phyloP scores from a whole-genome alignment of 1,139 yeast genomes.

The Saccharomyces hybrid region DNA sequence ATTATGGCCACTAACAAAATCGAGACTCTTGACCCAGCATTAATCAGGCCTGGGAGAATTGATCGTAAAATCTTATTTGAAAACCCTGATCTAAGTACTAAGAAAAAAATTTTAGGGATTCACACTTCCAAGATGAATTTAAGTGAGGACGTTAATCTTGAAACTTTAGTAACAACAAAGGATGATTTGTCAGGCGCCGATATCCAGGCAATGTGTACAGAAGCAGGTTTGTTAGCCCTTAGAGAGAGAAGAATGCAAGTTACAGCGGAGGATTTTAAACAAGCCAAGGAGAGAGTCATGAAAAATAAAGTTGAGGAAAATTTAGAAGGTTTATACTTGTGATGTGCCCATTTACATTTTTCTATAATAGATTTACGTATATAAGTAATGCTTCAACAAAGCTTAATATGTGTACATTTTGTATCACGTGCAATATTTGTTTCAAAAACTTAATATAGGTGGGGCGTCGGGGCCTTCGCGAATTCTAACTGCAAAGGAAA shows the following conservation, averaged over 20 bases:
- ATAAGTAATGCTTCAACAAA: constrained; percentile 17
- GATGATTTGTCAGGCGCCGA: constrained; percentile 98
- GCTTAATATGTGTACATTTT: neutral
- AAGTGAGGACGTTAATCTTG: constrained; percentile 79
- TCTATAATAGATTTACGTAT: constrained; percentile 22
- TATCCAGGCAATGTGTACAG: constrained; percentile 96
- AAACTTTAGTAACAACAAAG: constrained; percentile 81
- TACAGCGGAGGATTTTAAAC: constrained; percentile 86
- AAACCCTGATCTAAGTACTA: constrained; percentile 88
- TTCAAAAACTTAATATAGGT: neutral
- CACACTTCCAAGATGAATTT: constrained; percentile 94
- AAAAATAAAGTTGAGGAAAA: constrained; percentile 97
- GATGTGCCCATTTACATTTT: constrained; percentile 18
- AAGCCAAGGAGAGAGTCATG: constrained; percentile 93
- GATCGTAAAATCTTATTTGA: constrained; percentile 95
- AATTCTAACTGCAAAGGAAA: neutral
- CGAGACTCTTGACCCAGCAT: constrained; percentile 93
- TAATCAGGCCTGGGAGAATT: constrained; percentile 97
- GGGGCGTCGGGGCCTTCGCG: neutral
- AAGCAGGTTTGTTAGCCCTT: constrained; percentile 91
- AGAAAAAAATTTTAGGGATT: constrained; percentile 85
- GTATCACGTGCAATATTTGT: neutral
- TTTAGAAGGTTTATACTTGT: constrained; percentile 88
- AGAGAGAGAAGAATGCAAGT: constrained; percentile 99
- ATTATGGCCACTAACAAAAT: constrained; percentile 98